These are phyloP conservation scores for Candida nemodendra DNA, from an alignment of 805 yeast genomes.

Conservation along the genomic window DNA sequence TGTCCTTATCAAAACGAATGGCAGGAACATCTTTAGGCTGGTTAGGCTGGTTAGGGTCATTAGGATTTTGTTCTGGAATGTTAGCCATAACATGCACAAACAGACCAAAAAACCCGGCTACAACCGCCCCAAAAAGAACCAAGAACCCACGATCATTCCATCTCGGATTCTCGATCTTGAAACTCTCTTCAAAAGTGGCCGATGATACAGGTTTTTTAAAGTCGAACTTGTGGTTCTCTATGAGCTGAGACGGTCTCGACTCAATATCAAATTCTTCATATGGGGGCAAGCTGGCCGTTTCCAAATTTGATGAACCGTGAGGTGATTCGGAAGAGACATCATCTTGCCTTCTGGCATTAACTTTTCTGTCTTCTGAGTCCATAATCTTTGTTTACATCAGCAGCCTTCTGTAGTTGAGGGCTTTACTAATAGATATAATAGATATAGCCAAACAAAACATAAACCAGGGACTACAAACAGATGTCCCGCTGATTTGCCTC, in stretches of 20 bases:
- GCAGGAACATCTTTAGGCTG: not conserved
- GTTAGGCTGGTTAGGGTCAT: not conserved
- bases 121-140: constrained; percentile 37
- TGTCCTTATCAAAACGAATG: not conserved
- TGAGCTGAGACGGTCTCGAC: not conserved
- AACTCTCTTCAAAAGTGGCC: constrained; percentile 61
- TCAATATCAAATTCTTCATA: not conserved
- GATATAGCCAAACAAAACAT: too few species aligned
- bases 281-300: too few species aligned
- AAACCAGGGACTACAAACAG: too few species aligned
- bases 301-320: too few species aligned
- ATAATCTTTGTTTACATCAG: too few species aligned
- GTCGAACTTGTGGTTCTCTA: too few species aligned
- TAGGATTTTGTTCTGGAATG: not conserved
- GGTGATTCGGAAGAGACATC: too few species aligned
- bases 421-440: too few species aligned
- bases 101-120: constrained; percentile 17
- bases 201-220: constrained; percentile 24
- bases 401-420: too few species aligned
- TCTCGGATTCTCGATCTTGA: constrained; percentile 59
- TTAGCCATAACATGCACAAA: not conserved
- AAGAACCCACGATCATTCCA: constrained; percentile 73
- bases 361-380: too few species aligned
- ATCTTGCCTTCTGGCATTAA: too few species aligned
- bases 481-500: too few species aligned